Base-by-base conservation (phyloP, 169 alveolate genomes). In the Prorocentrum cordatum region DNA sequence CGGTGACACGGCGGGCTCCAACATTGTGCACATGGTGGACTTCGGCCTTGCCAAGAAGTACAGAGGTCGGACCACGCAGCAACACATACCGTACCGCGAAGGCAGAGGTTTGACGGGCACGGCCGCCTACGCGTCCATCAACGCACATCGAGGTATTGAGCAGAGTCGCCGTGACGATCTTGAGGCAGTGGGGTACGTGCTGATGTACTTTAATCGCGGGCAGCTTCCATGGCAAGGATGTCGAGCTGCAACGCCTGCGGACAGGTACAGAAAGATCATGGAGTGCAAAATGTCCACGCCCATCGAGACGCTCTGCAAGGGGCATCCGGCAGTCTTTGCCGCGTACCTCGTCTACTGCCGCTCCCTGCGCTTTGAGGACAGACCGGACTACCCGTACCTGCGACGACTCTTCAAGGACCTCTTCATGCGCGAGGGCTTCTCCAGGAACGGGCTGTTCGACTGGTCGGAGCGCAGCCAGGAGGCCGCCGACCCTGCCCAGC, bases 211-310 rank as follows among this genome's bases (percentile, higher is more conserved):
- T 85, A 94, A 95, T 92, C 95, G 97, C 59, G 99, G 99, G 12
- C 93, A 96, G 68, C 95, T 98, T 39, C 99, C 99, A 10, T 98
- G 99, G 99, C 98, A 98, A 88, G 99, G 99, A 31, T 94, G 96
- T 61, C 96, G 96, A 93, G 99, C 98, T 66, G 95, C 95, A 27
- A 95, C 97, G 61, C 96, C 97, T 91, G 96, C 96, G 93, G 99
- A 98, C 92, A 97, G 96, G 94, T 97, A 98, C 92, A 97, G 96
- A 91, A 97, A 96, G 93, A 98, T 98, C 94, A 96, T 97, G 98
- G 99, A 98, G 94, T 95, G 96, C 83, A 98, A 98, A 92, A 95
- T 98, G 87, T 95, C 98, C 47, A 96, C 98, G 33, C 98, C 99
- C 33, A 97, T 97, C 27, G 99, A 97, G 71, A 95, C 96, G 24